Base-by-base conservation (phyloP, 306 rosid genomes). In the Castanopsis chinensis region DNA sequence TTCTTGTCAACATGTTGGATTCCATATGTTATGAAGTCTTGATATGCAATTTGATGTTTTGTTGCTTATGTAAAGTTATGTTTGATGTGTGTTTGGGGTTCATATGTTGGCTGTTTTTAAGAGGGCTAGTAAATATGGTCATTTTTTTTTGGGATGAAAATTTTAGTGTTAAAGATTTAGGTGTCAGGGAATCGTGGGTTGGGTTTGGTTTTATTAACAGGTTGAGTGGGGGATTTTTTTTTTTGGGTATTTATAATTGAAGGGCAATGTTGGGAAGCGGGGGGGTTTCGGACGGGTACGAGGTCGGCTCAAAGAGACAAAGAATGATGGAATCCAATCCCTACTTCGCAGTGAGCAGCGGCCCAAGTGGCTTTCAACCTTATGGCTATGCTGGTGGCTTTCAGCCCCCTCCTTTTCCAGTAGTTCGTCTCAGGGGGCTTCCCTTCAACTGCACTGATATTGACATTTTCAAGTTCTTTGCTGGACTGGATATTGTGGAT, bases 221-320 rank as follows among this genome's bases (percentile, higher is more conserved):
- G 93, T 94, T 92, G 83, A 94, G 97, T 89, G 91, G 97, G 98
- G 98, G 92, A 88, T 92, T 89, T 84, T 89, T 57, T 87, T 67
- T 76, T 86, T 82, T 91, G 96, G 97, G 97, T 87, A 87, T 92
- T 84, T 80, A 86, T 82, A 86, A 82, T 82, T 90, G 93, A 94
- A 94, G 98, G 97, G 97, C 97, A 94, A 94, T 94, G 97, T 94
- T 94, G 97, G 98, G 98, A 84, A 87, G 94, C 96, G 97, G 98
- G 98, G 97, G 98, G 98, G 92, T 92, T 84, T 92, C 94, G 83
- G 98, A 94, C 93, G 97, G 94, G 93, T 94, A 92, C 97, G 97
- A 92, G 97, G 97, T 94, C 88, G 98, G 98, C 98, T 94, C 97
- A 92, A 94, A 94, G 97, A 92, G 98, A 92, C 97, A 91, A 92